Evolutionary conservation across 164 flowering plant species (phyloP), one percentile per base, ranked within the genome.

Genomic region (Aristolochia contorta): DNA sequence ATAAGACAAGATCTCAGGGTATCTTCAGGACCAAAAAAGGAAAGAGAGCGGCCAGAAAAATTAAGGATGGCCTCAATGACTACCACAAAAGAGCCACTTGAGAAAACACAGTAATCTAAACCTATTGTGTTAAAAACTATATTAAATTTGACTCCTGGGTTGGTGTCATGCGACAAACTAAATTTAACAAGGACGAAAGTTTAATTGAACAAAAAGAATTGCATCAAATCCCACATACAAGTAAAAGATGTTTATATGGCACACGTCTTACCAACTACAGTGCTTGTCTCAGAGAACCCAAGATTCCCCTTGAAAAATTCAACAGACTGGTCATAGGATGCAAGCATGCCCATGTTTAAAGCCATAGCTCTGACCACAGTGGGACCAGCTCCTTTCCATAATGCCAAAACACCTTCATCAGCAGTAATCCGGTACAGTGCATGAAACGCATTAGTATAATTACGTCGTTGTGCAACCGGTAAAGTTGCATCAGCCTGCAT

Each of bases 401-500:
- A 88, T 0, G 96, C 83, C 62, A 87, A 67, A 62, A 93, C 85
- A 46, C 98, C 98, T 75, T 90, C 98, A 69, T 90, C 97, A 20
- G 84, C 77, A 63, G 59, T 66, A 63, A 90, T 90, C 30, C 96
- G 89, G 32, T 65, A 80, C 5, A 93, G 86, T 21, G 97, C 98
- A 69, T 93, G 85, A 78, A 90, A 87, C 13, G 96, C 98, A 77
- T 87, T 87, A 54, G 75, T 84, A 76, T 93, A 93, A 54, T 93
- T 70, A 12, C 97, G 75, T 16, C 98, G 77, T 69, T 89, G 98
- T 45, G 97, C 87, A 56, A 47, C 64, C 58, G 97, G 90, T 65
- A 93, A 70, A 37, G 97, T 87, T 52, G 96, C 96, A 82, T 93
- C 97, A 52, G 97, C 98, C 73, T 90, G 98, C 98, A 93, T 93